Percentiles rank a stretch among this genome's conserved stretches.
Conservation (phyloP, 176 grass and related monocot species). For the Aegilops longissima region DNA sequence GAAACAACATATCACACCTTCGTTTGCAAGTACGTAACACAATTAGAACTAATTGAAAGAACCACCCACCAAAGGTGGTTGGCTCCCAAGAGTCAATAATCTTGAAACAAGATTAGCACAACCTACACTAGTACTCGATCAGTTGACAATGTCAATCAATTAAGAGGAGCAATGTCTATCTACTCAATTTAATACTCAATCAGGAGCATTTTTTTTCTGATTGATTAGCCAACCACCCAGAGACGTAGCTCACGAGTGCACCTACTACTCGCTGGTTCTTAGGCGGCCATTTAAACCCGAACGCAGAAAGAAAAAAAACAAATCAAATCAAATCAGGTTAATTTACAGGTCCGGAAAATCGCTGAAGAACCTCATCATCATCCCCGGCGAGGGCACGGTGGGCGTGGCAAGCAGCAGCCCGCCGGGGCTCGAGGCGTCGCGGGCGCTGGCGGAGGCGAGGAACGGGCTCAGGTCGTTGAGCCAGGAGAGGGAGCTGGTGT, state of each 20-base stretch:
- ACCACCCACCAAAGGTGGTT: background rate
- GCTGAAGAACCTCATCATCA: conserved; percentile 46
- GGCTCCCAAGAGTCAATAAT: background rate
- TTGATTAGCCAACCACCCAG: background rate
- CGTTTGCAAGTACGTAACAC: background rate
- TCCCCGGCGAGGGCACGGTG: conserved; percentile 66
- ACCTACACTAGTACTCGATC: background rate
- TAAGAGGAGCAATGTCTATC: background rate
- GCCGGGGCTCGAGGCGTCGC: conserved; percentile 35
- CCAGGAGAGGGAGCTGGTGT: conserved; percentile 51
- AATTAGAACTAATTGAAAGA: background rate
- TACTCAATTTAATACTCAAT: background rate
- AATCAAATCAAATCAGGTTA: background rate
- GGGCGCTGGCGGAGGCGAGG: conserved; percentile 34
- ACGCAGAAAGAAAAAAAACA: background rate
- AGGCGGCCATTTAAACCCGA: background rate
- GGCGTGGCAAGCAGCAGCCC: conserved; percentile 60
- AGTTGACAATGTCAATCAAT: conserved; percentile 21
- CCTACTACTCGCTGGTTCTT: no score
- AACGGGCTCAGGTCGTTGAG: conserved; percentile 75
- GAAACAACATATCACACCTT: background rate
- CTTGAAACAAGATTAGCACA: background rate
- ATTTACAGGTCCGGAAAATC: conserved; percentile 47
- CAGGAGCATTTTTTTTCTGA: background rate
- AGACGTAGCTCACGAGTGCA: no score